A percentile compares a stretch with the other conserved stretches of the same genome.
Conservation (phyloP, 371 early-diverging fungal genomes). For the Dinochytrium kinnereticum region DNA sequence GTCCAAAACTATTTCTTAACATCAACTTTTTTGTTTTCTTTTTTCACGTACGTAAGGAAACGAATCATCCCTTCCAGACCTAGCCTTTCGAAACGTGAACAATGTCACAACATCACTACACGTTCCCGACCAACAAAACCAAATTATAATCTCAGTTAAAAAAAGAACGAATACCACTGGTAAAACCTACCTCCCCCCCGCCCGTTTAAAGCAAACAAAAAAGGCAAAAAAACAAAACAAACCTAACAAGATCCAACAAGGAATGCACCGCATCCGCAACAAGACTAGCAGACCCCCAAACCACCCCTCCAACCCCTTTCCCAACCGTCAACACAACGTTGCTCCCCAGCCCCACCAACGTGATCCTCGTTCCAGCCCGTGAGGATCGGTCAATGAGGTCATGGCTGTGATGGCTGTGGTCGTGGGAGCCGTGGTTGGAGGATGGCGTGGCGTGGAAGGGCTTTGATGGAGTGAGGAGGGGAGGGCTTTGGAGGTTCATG, state of each 20-base stretch:
- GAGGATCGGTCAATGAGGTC: conserved; percentile 17
- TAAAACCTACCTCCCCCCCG: too few relatives aligned
- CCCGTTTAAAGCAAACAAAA: too few relatives aligned
- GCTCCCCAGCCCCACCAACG: conserved; percentile 34
- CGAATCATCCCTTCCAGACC: conserved; percentile 18
- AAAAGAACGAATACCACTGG: too few relatives aligned
- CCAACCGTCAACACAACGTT: conserved; percentile 40
- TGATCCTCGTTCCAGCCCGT: conserved; percentile 30
- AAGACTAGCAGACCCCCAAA: conserved; percentile 37
- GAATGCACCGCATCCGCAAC: conserved; percentile 50
- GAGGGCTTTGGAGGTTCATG: background rate
- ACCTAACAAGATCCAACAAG: conserved; percentile 42
- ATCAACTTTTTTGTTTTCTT: too few relatives aligned
- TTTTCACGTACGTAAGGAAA: conserved; percentile 39
- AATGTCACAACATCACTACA: conserved; percentile 44
- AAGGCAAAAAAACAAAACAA: too few relatives aligned
- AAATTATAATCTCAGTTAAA: too few relatives aligned
- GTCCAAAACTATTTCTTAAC: too few relatives aligned
- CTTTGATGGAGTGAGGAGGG: too few relatives aligned
- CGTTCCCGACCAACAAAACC: too few relatives aligned
- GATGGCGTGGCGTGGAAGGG: background rate
- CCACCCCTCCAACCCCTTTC: conserved; percentile 41
- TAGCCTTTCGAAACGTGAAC: conserved; percentile 37
- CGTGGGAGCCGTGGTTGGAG: background rate
- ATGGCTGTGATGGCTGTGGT: background rate